Evolutionary conservation across 257 asterid genomes (phyloP).

Genomic region (Rauvolfia tetraphylla): DNA sequence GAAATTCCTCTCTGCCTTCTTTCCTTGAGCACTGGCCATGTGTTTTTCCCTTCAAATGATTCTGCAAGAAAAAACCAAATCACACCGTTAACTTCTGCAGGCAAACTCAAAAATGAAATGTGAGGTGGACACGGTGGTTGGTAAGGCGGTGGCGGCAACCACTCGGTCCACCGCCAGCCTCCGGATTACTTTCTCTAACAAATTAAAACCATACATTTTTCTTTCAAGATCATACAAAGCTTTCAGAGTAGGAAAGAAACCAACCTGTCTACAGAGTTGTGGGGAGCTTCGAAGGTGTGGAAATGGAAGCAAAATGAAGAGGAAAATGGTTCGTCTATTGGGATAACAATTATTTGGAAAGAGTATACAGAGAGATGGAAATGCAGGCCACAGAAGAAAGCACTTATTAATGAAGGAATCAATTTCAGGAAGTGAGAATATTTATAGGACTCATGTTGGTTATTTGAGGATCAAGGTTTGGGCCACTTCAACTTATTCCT

Average conservation of each 20-base stretch:
- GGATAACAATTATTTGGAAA: neutral
- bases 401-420: neutral
- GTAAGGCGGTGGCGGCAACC: too few relatives aligned
- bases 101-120: too few relatives aligned
- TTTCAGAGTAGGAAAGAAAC: neutral
- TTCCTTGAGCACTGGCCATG: neutral
- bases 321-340: neutral
- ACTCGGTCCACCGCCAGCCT: too few relatives aligned
- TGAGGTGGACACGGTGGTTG: too few relatives aligned
- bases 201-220: too few relatives aligned
- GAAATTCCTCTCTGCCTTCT: constrained; percentile 23
- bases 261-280: neutral
- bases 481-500: too few relatives aligned
- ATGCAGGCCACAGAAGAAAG: constrained; percentile 1
- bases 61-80: neutral
- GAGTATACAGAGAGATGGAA: neutral
- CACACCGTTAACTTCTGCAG: too few relatives aligned
- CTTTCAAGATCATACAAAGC: neutral
- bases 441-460: neutral
- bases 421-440: neutral
- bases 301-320: too few relatives aligned
- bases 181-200: too few relatives aligned
- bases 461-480: neutral
- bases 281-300: neutral
- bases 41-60: neutral